Conservation (phyloP, 1,139 yeast species). For the Blastobotrys capitulatus region DNA sequence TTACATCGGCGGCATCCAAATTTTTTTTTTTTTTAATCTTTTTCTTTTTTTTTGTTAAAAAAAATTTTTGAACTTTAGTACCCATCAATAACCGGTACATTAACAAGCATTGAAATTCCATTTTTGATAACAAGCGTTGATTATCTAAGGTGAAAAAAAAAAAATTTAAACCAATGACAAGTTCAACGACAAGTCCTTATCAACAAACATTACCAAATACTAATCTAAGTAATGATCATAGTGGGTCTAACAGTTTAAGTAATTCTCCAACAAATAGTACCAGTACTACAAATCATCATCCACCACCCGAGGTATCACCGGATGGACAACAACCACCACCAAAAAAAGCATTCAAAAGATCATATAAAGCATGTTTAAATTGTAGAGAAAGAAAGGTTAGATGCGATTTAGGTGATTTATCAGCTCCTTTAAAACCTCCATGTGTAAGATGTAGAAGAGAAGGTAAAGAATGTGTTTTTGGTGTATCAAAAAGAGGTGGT, state of each 20-base stretch:
- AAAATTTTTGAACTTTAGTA: too few relatives aligned
- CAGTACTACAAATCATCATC: not conserved
- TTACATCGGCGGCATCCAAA: too few relatives aligned
- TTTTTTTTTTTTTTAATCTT: too few relatives aligned
- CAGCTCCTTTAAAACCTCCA: constrained; percentile 71
- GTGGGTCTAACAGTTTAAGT: not conserved
- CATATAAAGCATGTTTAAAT: constrained; percentile 53
- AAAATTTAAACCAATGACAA: too few relatives aligned
- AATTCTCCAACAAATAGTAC: not conserved
- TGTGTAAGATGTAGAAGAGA: constrained; percentile 83
- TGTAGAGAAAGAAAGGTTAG: constrained; percentile 16
- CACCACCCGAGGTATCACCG: not conserved
- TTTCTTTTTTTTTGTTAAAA: too few relatives aligned
- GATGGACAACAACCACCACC: not conserved
- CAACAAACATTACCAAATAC: too few relatives aligned
- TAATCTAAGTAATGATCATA: too few relatives aligned
- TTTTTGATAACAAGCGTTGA: too few relatives aligned
- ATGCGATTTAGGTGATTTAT: constrained; percentile 31
- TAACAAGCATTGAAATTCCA: too few relatives aligned
- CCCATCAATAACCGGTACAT: too few relatives aligned
- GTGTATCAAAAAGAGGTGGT: constrained; percentile 58
- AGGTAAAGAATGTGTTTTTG: constrained; percentile 73
- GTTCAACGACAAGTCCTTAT: too few relatives aligned
- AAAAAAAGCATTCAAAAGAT: constrained; percentile 40
- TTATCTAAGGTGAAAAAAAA: too few relatives aligned